These are phyloP conservation scores for Neoboletus brunneissimus DNA, from an alignment of 768 basidiomycete species.

Conservation along the genomic window DNA sequence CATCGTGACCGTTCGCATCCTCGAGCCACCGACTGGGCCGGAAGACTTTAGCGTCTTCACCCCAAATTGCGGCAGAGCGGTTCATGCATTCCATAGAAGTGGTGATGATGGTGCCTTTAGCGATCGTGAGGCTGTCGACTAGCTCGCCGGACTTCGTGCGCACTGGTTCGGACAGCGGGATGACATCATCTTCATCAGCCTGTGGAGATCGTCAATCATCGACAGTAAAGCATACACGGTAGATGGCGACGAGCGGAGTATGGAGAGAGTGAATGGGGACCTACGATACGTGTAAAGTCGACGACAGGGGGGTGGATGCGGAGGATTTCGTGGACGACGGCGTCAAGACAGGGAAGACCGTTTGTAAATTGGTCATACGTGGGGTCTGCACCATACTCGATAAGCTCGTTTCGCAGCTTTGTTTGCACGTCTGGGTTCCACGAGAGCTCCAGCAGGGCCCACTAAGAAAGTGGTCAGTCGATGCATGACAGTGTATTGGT, in stretches of 20 bases:
- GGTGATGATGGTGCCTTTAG: conserved; percentile 44
- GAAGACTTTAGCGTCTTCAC: conserved; percentile 54
- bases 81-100: conserved; percentile 49
- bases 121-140: conserved; percentile 40
- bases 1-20: conserved; percentile 12
- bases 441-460: conserved; percentile 56
- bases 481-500: background rate
- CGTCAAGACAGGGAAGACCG: conserved; percentile 51
- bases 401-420: conserved; percentile 49
- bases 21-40: conserved; percentile 63
- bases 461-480: conserved; percentile 29
- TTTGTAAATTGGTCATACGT: conserved; percentile 52
- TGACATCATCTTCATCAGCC: conserved; percentile 51
- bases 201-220: conserved; percentile 12
- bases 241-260: too few relatives aligned
- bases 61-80: conserved; percentile 54
- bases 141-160: conserved; percentile 38
- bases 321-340: conserved; percentile 42
- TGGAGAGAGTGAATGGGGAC: background rate
- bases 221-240: background rate
- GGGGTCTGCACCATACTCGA: conserved; percentile 44
- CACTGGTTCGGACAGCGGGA: conserved; percentile 36
- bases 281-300: conserved; percentile 16
- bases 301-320: conserved; percentile 41
- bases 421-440: conserved; percentile 44